Conservation (phyloP, 768 basidiomycete species). For the Leccinellum albellum region DNA sequence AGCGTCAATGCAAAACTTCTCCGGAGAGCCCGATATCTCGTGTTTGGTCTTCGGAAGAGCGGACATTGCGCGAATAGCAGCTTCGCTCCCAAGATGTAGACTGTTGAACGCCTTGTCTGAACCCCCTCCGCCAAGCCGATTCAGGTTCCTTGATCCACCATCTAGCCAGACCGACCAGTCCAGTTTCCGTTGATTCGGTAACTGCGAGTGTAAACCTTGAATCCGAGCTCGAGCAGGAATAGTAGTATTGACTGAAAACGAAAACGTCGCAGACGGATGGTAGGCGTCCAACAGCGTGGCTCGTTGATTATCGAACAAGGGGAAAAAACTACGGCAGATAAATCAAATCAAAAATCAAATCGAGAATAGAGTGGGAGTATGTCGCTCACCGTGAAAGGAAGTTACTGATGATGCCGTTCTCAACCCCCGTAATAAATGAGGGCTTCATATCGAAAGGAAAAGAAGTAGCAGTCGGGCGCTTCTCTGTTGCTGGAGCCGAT, state of each 20-base stretch:
- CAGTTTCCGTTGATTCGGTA: conserved; percentile 82
- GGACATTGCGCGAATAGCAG: conserved; percentile 55
- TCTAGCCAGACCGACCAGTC: conserved; percentile 73
- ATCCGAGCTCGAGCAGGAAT: conserved; percentile 77
- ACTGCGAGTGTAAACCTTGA: conserved; percentile 59
- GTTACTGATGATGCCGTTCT: conserved; percentile 60
- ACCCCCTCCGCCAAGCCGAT: conserved; percentile 56
- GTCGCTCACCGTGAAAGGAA: conserved; percentile 71
- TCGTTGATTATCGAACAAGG: conserved; percentile 76
- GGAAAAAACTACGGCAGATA: conserved; percentile 67
- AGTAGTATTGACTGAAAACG: conserved; percentile 79
- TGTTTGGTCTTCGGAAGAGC: conserved; percentile 77
- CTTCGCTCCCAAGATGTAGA: conserved; percentile 69
- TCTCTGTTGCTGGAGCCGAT: conserved; percentile 33
- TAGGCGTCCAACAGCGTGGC: conserved; percentile 67
- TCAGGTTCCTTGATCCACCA: conserved; percentile 74
- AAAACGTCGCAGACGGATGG: conserved; percentile 85
- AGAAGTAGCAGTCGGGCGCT: conserved; percentile 56
- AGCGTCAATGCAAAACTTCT: conserved; percentile 85
- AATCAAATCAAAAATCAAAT: conserved; percentile 7
- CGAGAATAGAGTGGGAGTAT: neutral
- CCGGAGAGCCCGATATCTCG: conserved; percentile 70
- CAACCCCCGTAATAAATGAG: conserved; percentile 73
- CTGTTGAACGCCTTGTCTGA: conserved; percentile 60
- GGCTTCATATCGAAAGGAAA: conserved; percentile 77